Percentiles rank a stretch among this genome's conserved stretches.
Evolutionary conservation across 2,329 filamentous ascomycete genomes (phyloP).

Genomic region (Aspergillus novoparasiticus): DNA sequence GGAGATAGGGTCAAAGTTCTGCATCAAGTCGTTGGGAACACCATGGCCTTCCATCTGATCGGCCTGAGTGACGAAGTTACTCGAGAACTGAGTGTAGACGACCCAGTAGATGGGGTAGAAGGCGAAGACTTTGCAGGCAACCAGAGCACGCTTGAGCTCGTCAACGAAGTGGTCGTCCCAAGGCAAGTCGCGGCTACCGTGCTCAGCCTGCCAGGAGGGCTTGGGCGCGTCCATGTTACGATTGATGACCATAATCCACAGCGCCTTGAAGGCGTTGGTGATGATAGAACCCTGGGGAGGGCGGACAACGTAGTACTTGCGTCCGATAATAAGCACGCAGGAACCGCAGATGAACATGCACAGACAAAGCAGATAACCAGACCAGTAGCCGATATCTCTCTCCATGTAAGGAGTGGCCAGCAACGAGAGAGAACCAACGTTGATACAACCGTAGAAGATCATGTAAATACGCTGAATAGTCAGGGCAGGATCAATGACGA

Average conservation of each 20-base stretch:
- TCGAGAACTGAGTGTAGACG: slow-evolving; percentile 68
- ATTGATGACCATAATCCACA: slow-evolving; percentile 58
- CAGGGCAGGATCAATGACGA: slow-evolving; percentile 67
- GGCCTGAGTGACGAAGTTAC: slow-evolving; percentile 68
- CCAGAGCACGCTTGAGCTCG: slow-evolving; percentile 66
- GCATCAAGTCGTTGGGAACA: slow-evolving; percentile 75
- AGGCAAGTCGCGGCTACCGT: slow-evolving; percentile 46
- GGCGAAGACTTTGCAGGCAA: slow-evolving; percentile 71
- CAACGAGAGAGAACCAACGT: slow-evolving; percentile 69
- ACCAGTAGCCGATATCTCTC: slow-evolving; percentile 66
- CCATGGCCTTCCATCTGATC: slow-evolving; percentile 66
- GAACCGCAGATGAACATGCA: slow-evolving; percentile 66
- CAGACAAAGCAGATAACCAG: slow-evolving; percentile 64
- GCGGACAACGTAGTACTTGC: slow-evolving; percentile 50
- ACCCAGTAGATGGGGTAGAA: slow-evolving; percentile 73
- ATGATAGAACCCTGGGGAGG: slow-evolving; percentile 66
- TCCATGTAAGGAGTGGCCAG: slow-evolving; percentile 71
- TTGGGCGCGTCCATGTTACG: slow-evolving; percentile 65
- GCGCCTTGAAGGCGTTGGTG: slow-evolving; percentile 64
- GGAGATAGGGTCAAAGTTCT: slow-evolving; percentile 74
- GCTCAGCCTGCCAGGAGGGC: slow-evolving; percentile 63
- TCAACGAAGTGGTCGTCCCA: slow-evolving; percentile 74
- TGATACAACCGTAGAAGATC: slow-evolving; percentile 76
- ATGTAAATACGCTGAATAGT: slow-evolving; percentile 71
- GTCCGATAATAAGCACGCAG: slow-evolving; percentile 53